A percentile compares a stretch with the other conserved stretches of the same genome.
These are phyloP conservation scores for Agaricales sp. DNA, from an alignment of 1,284 basidiomycete species.

Conservation along the genomic window DNA sequence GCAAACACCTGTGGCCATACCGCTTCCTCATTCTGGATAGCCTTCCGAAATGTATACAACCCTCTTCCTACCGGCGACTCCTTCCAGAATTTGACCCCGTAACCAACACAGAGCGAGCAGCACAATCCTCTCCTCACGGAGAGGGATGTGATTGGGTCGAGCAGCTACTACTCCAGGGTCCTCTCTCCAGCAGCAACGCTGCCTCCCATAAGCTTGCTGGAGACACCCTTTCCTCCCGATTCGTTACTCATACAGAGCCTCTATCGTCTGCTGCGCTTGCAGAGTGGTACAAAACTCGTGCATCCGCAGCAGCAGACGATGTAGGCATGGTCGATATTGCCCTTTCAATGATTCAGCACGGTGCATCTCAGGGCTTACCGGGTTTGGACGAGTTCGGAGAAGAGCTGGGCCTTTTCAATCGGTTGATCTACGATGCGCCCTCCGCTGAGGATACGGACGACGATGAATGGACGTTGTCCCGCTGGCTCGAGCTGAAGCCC, in stretches of 20 bases:
- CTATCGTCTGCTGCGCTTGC: slow-evolving; percentile 37
- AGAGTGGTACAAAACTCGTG: slow-evolving; percentile 65
- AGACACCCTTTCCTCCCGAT: slow-evolving; percentile 5
- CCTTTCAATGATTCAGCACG: slow-evolving; percentile 75
- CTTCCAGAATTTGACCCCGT: slow-evolving; percentile 51
- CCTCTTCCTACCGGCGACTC: slow-evolving; percentile 49
- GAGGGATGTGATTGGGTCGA: slow-evolving; percentile 48
- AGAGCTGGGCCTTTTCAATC: slow-evolving; percentile 77
- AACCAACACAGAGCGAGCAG: slow-evolving; percentile 31
- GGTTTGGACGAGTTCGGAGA: slow-evolving; percentile 80
- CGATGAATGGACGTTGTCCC: slow-evolving; percentile 62
- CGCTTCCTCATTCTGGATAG: slow-evolving; percentile 62
- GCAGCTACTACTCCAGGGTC: slow-evolving; percentile 26
- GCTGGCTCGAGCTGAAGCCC: slow-evolving; percentile 64
- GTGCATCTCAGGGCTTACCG: slow-evolving; percentile 70
- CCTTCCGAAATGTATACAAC: slow-evolving; percentile 65
- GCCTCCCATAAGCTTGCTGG: slow-evolving; percentile 9
- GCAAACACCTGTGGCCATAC: slow-evolving; percentile 48
- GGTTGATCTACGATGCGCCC: slow-evolving; percentile 76
- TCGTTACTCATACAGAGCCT: slow-evolving; percentile 12
- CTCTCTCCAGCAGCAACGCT: slow-evolving; percentile 20
- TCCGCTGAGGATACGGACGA: slow-evolving; percentile 24
- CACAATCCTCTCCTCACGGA: slow-evolving; percentile 32
- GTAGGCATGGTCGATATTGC: slow-evolving; percentile 76
- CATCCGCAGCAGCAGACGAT: slow-evolving; percentile 48